Percentiles rank a stretch among this genome's conserved stretches.
Evolutionary conservation across 2,329 filamentous ascomycete genomes (phyloP).

Genomic region (Penicillium capsulatum): DNA sequence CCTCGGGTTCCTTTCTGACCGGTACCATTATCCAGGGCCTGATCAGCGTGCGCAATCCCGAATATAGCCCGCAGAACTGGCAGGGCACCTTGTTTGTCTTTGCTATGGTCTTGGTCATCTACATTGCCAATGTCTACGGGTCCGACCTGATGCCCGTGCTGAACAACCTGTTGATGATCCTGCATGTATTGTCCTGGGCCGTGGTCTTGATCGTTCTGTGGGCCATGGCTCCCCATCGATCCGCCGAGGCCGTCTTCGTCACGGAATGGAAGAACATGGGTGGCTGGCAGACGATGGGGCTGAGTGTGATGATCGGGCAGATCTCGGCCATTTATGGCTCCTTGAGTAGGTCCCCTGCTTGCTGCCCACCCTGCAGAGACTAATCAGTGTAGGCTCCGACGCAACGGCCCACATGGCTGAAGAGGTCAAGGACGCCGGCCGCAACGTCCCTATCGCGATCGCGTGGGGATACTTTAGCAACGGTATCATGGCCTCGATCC

Average conservation of each 20-base stretch:
- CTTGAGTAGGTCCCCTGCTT: conserved; percentile 20
- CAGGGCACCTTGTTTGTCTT: conserved; percentile 49
- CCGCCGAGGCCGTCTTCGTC: conserved; percentile 28
- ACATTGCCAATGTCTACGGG: conserved; percentile 49
- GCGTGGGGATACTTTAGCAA: conserved; percentile 44
- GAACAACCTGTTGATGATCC: conserved; percentile 34
- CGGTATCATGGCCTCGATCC: conserved; percentile 39
- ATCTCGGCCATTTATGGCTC: conserved; percentile 30
- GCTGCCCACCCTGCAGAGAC: no score
- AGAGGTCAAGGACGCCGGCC: conserved; percentile 45
- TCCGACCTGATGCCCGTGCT: conserved; percentile 29
- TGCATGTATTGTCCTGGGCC: conserved; percentile 37
- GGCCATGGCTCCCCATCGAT: conserved; percentile 29
- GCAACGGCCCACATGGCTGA: conserved; percentile 40
- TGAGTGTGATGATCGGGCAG: conserved; percentile 36
- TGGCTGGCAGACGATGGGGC: conserved; percentile 34
- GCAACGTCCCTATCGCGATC: conserved; percentile 45
- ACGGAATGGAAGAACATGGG: conserved; percentile 34
- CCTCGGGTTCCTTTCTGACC: conserved; percentile 40
- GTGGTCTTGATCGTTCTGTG: conserved; percentile 30
- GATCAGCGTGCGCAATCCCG: conserved; percentile 26
- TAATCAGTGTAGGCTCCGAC: conserved; percentile 27
- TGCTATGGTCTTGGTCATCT: conserved; percentile 45
- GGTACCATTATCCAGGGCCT: conserved; percentile 36
- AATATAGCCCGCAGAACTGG: conserved; percentile 26